phyloP scores from a whole-genome alignment of 2,329 filamentous ascomycete species.

The Cladophialophora immunda region DNA sequence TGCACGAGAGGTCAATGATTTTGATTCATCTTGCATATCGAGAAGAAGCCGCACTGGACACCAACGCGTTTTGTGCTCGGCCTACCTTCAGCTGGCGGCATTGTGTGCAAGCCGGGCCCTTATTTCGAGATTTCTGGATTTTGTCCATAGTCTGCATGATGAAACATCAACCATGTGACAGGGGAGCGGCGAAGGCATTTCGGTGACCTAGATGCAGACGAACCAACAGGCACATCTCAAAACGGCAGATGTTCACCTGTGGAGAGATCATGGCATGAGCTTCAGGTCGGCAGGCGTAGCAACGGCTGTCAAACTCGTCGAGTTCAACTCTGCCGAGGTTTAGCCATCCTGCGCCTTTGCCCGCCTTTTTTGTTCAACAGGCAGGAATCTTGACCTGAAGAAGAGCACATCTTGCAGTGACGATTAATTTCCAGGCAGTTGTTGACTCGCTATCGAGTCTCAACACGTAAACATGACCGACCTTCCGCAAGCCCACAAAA shows the following conservation, averaged over 20 bases:
- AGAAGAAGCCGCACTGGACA: constrained; percentile 1
- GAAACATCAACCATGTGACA: constrained; percentile 1
- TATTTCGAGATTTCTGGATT: constrained; percentile 21
- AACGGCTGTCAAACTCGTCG: neutral
- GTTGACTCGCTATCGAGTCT: neutral
- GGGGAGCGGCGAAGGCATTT: neutral
- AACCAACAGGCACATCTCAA: neutral
- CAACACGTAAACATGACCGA: constrained; percentile 44
- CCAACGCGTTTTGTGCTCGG: neutral
- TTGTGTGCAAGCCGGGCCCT: constrained; percentile 22
- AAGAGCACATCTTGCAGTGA: neutral
- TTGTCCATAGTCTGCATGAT: constrained; percentile 20
- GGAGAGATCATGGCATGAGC: neutral
- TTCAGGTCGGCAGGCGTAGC: too few species aligned
- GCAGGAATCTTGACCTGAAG: neutral
- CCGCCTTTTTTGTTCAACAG: neutral
- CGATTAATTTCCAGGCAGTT: neutral
- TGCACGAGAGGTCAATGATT: constrained; percentile 2
- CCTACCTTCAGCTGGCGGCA: constrained; percentile 23
- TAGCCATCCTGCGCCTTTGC: constrained; percentile 1
- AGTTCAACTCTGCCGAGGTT: neutral
- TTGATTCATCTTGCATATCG: neutral
- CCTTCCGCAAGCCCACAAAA: constrained; percentile 41
- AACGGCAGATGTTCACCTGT: neutral
- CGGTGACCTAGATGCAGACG: neutral